A percentile compares a stretch with the other conserved stretches of the same genome.
These are phyloP conservation scores for Inga oerstediana DNA, from an alignment of 306 rosid species.

Conservation along the genomic window DNA sequence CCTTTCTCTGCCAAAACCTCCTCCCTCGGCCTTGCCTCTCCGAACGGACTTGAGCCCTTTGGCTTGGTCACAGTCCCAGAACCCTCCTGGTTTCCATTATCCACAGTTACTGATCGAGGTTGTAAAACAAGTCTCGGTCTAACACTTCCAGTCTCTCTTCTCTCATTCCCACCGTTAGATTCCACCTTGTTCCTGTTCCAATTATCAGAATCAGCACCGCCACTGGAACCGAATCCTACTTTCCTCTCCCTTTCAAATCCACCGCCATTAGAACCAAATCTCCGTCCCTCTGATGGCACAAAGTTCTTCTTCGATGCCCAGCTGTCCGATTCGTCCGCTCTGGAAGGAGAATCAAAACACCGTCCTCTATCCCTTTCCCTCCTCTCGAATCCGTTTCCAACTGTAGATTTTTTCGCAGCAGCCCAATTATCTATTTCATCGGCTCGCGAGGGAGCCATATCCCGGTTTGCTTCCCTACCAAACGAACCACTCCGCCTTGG, in stretches of 20 bases:
- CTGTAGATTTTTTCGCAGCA: conserved; percentile 60
- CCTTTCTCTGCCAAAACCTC: conserved; percentile 95
- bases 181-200: conserved; percentile 63
- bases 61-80: conserved; percentile 50
- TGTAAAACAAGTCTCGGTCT: conserved; percentile 87
- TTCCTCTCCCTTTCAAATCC: conserved; percentile 75
- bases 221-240: conserved; percentile 56
- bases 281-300: conserved; percentile 63
- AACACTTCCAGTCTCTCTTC: conserved; percentile 36
- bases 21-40: conserved; percentile 92
- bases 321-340: conserved; percentile 85
- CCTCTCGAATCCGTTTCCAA: conserved; percentile 66
- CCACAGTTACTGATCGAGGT: conserved; percentile 61
- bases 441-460: conserved; percentile 75
- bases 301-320: conserved; percentile 80
- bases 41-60: conserved; percentile 70
- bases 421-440: conserved; percentile 93
- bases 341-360: conserved; percentile 78
- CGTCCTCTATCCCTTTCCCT: conserved; percentile 53
- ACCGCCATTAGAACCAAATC: conserved; percentile 47
- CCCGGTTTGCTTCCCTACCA: conserved; percentile 58
- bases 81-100: conserved; percentile 47
- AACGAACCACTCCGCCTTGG: conserved; percentile 49
- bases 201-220: conserved; percentile 66
- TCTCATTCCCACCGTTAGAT: conserved; percentile 39